Base-by-base conservation (phyloP, 2,329 filamentous ascomycete genomes). In the Colletotrichum tabaci region DNA sequence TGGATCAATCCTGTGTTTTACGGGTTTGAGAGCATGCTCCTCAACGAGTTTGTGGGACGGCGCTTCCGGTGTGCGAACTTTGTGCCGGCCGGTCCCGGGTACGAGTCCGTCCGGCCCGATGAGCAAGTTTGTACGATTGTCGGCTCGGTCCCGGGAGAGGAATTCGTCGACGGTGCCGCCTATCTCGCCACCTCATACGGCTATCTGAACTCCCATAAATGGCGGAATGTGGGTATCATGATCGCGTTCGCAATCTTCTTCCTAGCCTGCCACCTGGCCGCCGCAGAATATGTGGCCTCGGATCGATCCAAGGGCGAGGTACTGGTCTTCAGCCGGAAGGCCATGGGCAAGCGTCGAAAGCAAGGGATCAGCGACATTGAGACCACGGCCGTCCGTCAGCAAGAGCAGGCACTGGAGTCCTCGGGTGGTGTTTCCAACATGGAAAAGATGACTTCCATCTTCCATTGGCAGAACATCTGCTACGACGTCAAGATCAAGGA, bases 401-500 rank as follows among this genome's bases (percentile, higher is more conserved):
- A 15, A 23, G 4, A 18, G 44, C 5, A 9, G 5, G 42, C 52
- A n/a, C n/a, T 38, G 10, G 62, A 65, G 4, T 46, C 21, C 18
- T 23, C 58, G 13, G 40, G 3, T 16, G 40, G 13, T 13, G 58
- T 13, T 4, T 18, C 64, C 0, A 38, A 40, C 18, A 85, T 67
- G 3, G 50, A 46, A 18, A 76, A 40, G 15, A 89, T 91, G 76
- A 91, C 88, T 12, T 88, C 90, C n/a, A 87, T 92, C 68, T 92
- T 92, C 81, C 89, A 90, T 74, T 93, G 91, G 91, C 83, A 88
- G 70, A 84, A 91, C 75, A 88, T 93, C 2, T 91, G 89, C 79
- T 93, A 93, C 76, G 90, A 93, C 74, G 92, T 93, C 76, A 87
- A 88, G 74, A 91, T 93, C 79, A 67, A 67, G 30, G 92, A 92